Base-by-base conservation (phyloP, 192 early-diverging fungal genomes). In the Mortierella alpina region DNA sequence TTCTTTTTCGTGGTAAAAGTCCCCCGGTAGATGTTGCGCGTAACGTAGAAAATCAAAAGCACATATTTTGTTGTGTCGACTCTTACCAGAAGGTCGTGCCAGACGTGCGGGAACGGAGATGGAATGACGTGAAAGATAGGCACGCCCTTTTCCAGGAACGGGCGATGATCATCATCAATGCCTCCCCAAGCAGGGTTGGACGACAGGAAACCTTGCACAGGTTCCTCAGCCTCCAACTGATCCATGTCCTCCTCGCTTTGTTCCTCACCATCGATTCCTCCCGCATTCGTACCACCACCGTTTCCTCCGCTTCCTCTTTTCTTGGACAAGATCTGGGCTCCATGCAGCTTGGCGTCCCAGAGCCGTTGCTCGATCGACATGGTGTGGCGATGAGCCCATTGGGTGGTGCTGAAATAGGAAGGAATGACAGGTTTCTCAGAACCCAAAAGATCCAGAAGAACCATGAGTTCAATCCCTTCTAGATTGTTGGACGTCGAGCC, bases 381-480 rank as follows among this genome's bases (percentile, higher is more conserved):
- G 45, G 98, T 75, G 44, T 90, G 85, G n/a, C 79, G 82, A 73
- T 92, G 98, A 13, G 91, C 70, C 82, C 87, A 88, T 10, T 89
- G 82, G 11, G 96, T 96, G 7, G 86, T 78, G 11, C 72, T 64
- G 75, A 92, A 94, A 53, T 84, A 85, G 69, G 93, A 93, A 46
- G 66, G 73, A 15, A 96, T 83, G 20, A 39, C 62, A 22, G 85
- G 75, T 39, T 87, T 70, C 60, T 74, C 42, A 0, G 91, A 82
- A 0, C 97, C 97, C 15, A 99, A 83, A 42, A 99, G 85, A 83
- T 99, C 97, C 23, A 99, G 84, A 15, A 98, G 86, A 0, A 99
- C 90, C 73, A 99, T 87, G 7, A 93, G 79, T 45, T 98, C 96
- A 17, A 99, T 96, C 17, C 89, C 82, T 41, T 86, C 78, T n/a